phyloP scores from a whole-genome alignment of 768 basidiomycete genomes.

The Megacollybia marginata region DNA sequence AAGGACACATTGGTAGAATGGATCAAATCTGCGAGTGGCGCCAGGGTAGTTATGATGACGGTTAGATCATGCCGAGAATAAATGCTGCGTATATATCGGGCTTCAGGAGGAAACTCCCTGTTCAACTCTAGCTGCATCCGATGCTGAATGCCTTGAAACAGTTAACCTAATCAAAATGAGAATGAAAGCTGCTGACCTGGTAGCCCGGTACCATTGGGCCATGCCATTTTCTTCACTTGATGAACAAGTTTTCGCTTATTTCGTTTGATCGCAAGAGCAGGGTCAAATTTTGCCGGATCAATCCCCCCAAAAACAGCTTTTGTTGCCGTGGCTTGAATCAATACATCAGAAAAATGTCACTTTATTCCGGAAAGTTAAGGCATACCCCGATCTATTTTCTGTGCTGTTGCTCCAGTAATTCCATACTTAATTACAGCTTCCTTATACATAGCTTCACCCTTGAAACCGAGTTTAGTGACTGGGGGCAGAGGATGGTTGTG shows the following conservation, averaged over 20 bases:
- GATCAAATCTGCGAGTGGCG: conserved; percentile 6
- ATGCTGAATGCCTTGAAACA: conserved; percentile 3
- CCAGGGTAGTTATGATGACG: conserved; percentile 9
- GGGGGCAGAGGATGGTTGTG: no score
- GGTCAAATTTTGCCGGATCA: neutral
- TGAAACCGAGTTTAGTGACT: no score
- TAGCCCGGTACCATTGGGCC: conserved; percentile 3
- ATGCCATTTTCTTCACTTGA: neutral
- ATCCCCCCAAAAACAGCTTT: no score
- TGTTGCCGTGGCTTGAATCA: no score
- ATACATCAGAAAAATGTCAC: no score
- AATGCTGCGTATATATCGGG: conserved; percentile 7
- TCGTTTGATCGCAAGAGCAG: neutral
- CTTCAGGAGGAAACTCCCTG: neutral
- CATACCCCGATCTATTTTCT: no score
- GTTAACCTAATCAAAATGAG: neutral
- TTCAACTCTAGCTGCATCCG: conserved; percentile 1
- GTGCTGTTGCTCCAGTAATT: no score
- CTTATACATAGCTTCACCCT: no score
- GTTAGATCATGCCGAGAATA: neutral
- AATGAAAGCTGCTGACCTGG: conserved; percentile 4
- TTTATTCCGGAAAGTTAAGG: no score
- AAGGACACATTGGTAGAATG: conserved; percentile 2
- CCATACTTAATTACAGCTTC: neutral
- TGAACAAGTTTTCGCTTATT: no score